Evolutionary conservation across 306 rosid genomes (phyloP), one percentile per base, ranked within the genome.

Genomic region (Prinsepia uniflora): DNA sequence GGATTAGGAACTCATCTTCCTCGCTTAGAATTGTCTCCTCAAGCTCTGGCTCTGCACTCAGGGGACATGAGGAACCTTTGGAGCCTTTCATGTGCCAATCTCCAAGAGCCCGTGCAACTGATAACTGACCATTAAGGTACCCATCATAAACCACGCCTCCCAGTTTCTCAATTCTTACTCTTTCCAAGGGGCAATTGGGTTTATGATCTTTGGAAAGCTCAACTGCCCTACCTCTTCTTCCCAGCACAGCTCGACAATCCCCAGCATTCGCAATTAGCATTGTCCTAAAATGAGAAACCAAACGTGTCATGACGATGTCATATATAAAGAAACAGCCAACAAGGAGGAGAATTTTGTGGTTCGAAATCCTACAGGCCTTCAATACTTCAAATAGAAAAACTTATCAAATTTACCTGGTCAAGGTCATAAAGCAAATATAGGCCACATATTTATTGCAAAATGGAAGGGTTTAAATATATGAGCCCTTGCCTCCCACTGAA

Each of bases 171-270:
- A 74, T 74, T 45, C 78, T 65, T n/a, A 55, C 41, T 53, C 55
- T 74, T 74, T 74, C 78, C 1, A 72, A 54, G 58, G 63, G 39
- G 2, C 72, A 74, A 54, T 64, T 74, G 52, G 78, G 78, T 55
- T 74, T 74, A 45, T 74, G 78, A 65, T 74, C 78, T 67, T 64
- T 65, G 46, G 78, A 74, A 10, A 74, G 78, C 52, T 74, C 78
- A 39, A 74, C 54, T 4, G 72, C 78, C 48, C 78, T 54, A 15
- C 78, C 78, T 74, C 78, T 65, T 74, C 65, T 74, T 56, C 78
- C 78, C 72, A 74, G 41, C 53, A 74, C 78, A 55, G 78, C 78
- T 24, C 78, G 78, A 57, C 78, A 74, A 36, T 74, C 78, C 40
- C 78, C 78, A 17, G 65, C 78, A 65, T 74, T 74, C 0, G 78